phyloP scores from a whole-genome alignment of 768 basidiomycete species.

The Lanmaoa pseudosensibilis region DNA sequence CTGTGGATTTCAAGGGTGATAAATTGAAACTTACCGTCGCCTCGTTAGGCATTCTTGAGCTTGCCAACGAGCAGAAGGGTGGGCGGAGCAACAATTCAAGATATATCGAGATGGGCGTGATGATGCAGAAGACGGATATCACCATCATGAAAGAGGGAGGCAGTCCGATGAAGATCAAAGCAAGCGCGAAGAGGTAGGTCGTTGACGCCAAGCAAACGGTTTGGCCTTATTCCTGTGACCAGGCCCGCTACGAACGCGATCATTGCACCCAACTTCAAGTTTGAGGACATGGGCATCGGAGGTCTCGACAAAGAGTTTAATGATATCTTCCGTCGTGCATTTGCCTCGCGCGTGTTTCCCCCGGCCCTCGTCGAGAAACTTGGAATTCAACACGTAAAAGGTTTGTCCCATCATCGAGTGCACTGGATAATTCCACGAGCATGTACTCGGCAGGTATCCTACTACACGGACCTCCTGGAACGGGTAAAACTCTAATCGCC shows the following conservation, averaged over 20 bases:
- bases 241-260: constrained; percentile 94
- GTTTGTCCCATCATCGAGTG: constrained; percentile 39
- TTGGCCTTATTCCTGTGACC: constrained; percentile 1
- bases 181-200: constrained; percentile 84
- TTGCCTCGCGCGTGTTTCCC: constrained; percentile 98
- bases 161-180: constrained; percentile 86
- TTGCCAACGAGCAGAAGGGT: constrained; percentile 59
- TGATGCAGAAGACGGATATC: constrained; percentile 92
- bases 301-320: constrained; percentile 94
- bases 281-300: constrained; percentile 99
- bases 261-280: constrained; percentile 97
- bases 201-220: not conserved
- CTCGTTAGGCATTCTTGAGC: constrained; percentile 56
- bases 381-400: constrained; percentile 98
- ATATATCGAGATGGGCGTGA: constrained; percentile 56
- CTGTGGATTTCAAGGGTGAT: constrained; percentile 88
- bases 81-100: constrained; percentile 34
- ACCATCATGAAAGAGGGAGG: constrained; percentile 82
- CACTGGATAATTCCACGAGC: not conserved
- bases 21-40: constrained; percentile 73
- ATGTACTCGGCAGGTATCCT: constrained; percentile 66
- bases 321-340: constrained; percentile 97
- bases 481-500: constrained; percentile 97
- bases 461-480: constrained; percentile 94
- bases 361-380: constrained; percentile 95